Percentiles rank a stretch among this genome's conserved stretches.
phyloP scores from a whole-genome alignment of 2,329 filamentous ascomycete species.

The Penicillium capsulatum region DNA sequence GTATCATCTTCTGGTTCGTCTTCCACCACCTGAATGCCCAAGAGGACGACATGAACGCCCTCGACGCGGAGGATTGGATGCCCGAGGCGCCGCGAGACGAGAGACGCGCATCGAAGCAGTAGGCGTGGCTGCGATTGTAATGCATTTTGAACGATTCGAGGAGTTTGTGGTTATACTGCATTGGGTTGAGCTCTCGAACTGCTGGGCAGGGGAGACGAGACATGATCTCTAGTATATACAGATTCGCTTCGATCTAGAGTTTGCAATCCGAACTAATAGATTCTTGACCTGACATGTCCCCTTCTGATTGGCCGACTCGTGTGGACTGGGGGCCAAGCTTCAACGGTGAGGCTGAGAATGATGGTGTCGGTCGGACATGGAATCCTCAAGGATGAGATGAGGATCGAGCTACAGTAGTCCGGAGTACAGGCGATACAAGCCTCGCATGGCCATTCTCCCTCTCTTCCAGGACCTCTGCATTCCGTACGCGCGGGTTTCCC shows the following conservation, averaged over 20 bases:
- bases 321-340: too few relatives aligned
- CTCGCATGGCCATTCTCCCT: too few relatives aligned
- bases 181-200: slow-evolving; percentile 11
- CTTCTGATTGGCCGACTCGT: too few relatives aligned
- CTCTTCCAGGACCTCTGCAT: too few relatives aligned
- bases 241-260: neutral
- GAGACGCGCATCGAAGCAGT: slow-evolving; percentile 14
- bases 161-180: slow-evolving; percentile 3
- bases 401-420: too few relatives aligned
- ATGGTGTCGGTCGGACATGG: too few relatives aligned
- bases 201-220: slow-evolving; percentile 21
- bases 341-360: too few relatives aligned
- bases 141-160: neutral
- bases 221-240: slow-evolving; percentile 11
- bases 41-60: slow-evolving; percentile 50
- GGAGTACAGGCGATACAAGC: too few relatives aligned
- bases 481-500: too few relatives aligned
- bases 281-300: too few relatives aligned
- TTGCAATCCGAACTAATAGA: neutral
- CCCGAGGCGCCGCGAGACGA: slow-evolving; percentile 17
- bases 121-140: slow-evolving; percentile 3
- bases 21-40: slow-evolving; percentile 49
- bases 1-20: slow-evolving; percentile 51
- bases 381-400: too few relatives aligned
- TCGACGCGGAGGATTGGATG: slow-evolving; percentile 38